A percentile compares a stretch with the other conserved stretches of the same genome.
phyloP scores from a whole-genome alignment of 371 early-diverging fungal genomes.

The Mortierella sp. region DNA sequence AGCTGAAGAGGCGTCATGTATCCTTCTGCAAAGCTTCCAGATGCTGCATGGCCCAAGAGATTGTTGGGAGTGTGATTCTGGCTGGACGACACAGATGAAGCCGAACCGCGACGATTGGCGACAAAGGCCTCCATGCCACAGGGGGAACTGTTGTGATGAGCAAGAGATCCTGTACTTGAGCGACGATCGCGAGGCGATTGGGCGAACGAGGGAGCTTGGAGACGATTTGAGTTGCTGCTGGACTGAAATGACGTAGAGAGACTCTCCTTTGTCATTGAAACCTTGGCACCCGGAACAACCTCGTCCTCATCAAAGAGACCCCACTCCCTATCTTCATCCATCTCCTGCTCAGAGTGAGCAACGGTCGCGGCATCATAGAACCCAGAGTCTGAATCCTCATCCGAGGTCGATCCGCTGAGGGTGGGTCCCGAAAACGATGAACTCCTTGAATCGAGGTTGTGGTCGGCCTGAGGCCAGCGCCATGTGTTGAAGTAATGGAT shows the following conservation, averaged over 20 bases:
- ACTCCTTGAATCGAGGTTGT: constrained; percentile 18
- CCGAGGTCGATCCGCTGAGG: constrained; percentile 16
- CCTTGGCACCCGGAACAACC: background rate
- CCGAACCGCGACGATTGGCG: constrained; percentile 43
- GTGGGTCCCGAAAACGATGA: constrained; percentile 12
- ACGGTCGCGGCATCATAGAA: constrained; percentile 21
- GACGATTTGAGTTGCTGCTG: background rate
- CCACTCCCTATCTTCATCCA: constrained; percentile 57
- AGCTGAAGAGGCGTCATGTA: constrained; percentile 16
- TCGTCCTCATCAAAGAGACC: constrained; percentile 45
- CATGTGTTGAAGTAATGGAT: constrained; percentile 48
- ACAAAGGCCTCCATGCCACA: constrained; percentile 53
- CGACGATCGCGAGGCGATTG: constrained; percentile 33
- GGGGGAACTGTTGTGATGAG: constrained; percentile 18
- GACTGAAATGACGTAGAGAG: background rate
- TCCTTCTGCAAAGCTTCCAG: constrained; percentile 27
- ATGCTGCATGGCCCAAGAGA: background rate
- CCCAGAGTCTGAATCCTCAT: constrained; percentile 39
- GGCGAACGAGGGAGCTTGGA: constrained; percentile 3
- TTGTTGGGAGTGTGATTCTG: constrained; percentile 26
- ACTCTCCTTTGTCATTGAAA: constrained; percentile 8
- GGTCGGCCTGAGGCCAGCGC: constrained; percentile 28
- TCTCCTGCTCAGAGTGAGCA: constrained; percentile 30
- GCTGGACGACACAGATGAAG: constrained; percentile 45
- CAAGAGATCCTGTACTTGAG: constrained; percentile 54